phyloP scores from a whole-genome alignment of 2,329 filamentous ascomycete genomes.

The Beauveria sp. region DNA sequence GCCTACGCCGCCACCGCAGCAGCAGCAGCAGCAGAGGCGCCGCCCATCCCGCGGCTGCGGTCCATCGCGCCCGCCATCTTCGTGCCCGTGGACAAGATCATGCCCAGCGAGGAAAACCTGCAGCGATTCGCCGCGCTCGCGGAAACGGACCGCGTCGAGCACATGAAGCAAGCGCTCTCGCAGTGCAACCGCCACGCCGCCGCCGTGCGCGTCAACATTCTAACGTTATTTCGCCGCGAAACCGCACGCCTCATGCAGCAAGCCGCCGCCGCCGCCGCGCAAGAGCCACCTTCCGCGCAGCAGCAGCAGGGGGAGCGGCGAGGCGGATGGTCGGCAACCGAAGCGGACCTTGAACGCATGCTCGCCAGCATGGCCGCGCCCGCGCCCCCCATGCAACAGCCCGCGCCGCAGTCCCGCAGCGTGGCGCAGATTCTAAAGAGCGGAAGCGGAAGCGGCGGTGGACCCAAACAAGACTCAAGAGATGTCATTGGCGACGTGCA shows the following conservation, averaged over 20 bases:
- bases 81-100: slow-evolving; percentile 22
- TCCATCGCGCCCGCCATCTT: slow-evolving; percentile 26
- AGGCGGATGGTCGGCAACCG: background rate
- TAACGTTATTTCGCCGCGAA: slow-evolving; percentile 23
- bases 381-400: background rate
- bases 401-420: background rate
- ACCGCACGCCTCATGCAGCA: slow-evolving; percentile 22
- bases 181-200: slow-evolving; percentile 19
- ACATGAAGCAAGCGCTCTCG: slow-evolving; percentile 16
- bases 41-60: slow-evolving; percentile 16
- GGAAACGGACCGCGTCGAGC: slow-evolving; percentile 15
- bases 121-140: slow-evolving; percentile 24
- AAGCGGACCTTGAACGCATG: slow-evolving; percentile 19
- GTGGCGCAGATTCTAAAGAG: background rate
- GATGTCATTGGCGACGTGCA: slow-evolving; percentile 14
- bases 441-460: background rate
- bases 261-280: background rate
- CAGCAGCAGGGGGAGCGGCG: background rate
- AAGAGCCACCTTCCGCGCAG: slow-evolving; percentile 10
- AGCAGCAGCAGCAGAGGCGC: slow-evolving; percentile 7
- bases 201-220: slow-evolving; percentile 24
- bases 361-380: slow-evolving; percentile 23
- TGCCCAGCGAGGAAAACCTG: slow-evolving; percentile 15
- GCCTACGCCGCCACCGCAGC: background rate
- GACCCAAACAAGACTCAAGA: background rate